Evolutionary conservation across 352 stramenopile species (phyloP), one percentile per base, ranked within the genome.

Genomic region (Thraustochytrium sp.): DNA sequence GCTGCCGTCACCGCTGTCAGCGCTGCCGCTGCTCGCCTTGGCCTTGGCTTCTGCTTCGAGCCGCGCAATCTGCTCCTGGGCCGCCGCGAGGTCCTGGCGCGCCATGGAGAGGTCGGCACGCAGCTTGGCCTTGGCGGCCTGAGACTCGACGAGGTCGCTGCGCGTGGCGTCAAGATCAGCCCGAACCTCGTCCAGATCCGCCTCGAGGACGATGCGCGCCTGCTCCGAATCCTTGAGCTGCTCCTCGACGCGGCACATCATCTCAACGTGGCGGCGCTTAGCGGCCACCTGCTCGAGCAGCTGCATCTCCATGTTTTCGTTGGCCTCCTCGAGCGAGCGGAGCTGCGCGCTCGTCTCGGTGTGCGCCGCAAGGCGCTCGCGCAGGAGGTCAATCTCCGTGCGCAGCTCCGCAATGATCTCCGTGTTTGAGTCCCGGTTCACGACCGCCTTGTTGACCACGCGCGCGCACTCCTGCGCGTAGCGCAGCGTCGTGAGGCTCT

Each of bases 361-460:
- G 18, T 80, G 68, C 23, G 23, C 18, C n/a, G 42, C 68, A 34
- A 80, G 68, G 13, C 46, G 13, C 40, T 80, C 21, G 51, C 68
- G 68, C 42, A 97, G 88, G 5, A 89, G 88, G 64, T 95, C 89
- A 44, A 97, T 95, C 72, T 96, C 90, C 44, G 92, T 89, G 42
- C 95, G 94, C 85, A 96, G 94, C 82, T 96, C 92, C 26, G 90
- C 87, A 40, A 97, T 84, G 85, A 95, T 93, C 31, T 92, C 91
- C 77, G 93, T 91, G 80, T 95, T 95, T 0, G 93, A 92, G 76
- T 98, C 95, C 61, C 98, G 92, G 88, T 98, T 98, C 74, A 97
- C 90, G 1, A 94, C 92, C 3, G 95, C 93, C 54, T 96, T 92
- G 85, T 96, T 97, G 76, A 95, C 95, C 78, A 97, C 96, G 80